Evolutionary conservation across 164 flowering plant genomes (phyloP).

Genomic region (Saururus chinensis): DNA sequence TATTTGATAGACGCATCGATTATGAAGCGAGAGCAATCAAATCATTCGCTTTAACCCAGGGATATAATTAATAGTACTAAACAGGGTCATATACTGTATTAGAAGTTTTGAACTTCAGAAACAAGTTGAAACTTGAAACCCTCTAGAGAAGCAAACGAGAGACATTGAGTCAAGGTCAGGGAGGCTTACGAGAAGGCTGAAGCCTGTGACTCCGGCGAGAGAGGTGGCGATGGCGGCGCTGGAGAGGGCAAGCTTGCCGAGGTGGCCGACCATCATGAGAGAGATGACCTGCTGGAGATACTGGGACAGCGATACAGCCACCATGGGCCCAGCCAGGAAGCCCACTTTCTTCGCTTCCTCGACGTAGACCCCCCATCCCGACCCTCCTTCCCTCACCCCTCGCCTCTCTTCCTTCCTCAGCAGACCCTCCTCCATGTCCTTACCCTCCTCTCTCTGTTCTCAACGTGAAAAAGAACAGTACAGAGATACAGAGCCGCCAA

Average conservation of each 20-base stretch:
- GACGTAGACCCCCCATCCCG: conserved; percentile 10
- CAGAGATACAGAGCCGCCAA: not conserved
- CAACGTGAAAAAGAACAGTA: too few species aligned
- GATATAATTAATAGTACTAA: too few species aligned
- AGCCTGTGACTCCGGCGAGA: conserved; percentile 35
- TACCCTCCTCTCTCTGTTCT: not conserved
- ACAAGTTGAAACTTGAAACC: not conserved
- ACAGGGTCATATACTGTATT: too few species aligned
- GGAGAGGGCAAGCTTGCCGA: conserved; percentile 43
- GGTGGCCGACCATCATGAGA: conserved; percentile 52
- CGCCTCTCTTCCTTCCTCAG: conserved; percentile 3
- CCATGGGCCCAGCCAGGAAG: conserved; percentile 37
- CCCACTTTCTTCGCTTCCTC: conserved; percentile 28
- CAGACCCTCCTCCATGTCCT: conserved; percentile 15
- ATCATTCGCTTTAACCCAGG: too few species aligned
- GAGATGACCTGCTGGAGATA: conserved; percentile 28
- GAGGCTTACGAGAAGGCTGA: conserved; percentile 34
- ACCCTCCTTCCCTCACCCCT: not conserved
- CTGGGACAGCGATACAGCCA: conserved; percentile 22
- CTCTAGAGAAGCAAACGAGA: not conserved
- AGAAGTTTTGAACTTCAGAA: too few species aligned
- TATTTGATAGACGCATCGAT: too few species aligned
- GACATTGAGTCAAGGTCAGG: not conserved
- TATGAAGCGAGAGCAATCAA: too few species aligned
- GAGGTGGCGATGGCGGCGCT: conserved; percentile 46